phyloP scores from a whole-genome alignment of 805 yeast species.

The Brettanomyces nanus region DNA sequence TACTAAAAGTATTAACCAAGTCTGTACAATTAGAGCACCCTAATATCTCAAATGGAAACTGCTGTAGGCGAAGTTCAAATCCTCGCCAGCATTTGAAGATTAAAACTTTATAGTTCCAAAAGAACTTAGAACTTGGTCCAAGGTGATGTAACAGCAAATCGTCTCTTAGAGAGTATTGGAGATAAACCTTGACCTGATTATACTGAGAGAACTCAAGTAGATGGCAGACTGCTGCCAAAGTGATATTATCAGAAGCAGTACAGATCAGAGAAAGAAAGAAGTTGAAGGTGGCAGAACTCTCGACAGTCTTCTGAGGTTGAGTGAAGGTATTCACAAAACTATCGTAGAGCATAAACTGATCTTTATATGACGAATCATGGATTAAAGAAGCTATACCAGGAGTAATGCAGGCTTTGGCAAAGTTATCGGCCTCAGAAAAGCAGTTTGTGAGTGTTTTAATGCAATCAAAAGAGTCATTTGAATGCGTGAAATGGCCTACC shows the following conservation, averaged over 20 bases:
- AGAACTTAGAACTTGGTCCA: conserved; percentile 16
- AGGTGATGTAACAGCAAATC: conserved; percentile 18
- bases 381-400: conserved; percentile 2
- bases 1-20: conserved; percentile 28
- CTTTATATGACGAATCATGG: neutral
- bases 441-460: neutral
- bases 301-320: conserved; percentile 31
- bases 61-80: conserved; percentile 21
- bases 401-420: conserved; percentile 3
- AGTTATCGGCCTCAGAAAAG: conserved; percentile 5
- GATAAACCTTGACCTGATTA: conserved; percentile 24
- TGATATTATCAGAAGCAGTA: conserved; percentile 22
- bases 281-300: conserved; percentile 31
- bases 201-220: conserved; percentile 33
- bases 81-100: conserved; percentile 38
- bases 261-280: conserved; percentile 29
- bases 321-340: conserved; percentile 23
- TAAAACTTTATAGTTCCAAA: conserved; percentile 25
- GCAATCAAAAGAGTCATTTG: neutral
- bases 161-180: conserved; percentile 19
- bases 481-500: neutral
- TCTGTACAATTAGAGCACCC: conserved; percentile 25
- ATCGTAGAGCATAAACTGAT: conserved; percentile 25
- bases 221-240: conserved; percentile 31
- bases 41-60: conserved; percentile 35